Conservation (phyloP, 2,329 filamentous ascomycete species). For the Rhynchosporium graminicola region DNA sequence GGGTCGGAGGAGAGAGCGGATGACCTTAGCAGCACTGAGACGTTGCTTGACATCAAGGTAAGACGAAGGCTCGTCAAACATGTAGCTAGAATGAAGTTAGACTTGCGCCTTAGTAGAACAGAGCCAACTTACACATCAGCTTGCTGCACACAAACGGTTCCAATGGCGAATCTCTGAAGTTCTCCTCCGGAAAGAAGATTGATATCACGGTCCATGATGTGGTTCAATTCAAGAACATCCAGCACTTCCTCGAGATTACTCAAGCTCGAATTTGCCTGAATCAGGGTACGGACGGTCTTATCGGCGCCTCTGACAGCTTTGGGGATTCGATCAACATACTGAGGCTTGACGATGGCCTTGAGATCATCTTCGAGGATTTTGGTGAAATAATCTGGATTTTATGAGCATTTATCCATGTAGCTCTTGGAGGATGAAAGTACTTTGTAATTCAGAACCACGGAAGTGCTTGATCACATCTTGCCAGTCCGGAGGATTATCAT, state of each 20-base stretch:
- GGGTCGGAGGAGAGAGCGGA: conserved; percentile 83
- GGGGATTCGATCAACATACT: conserved; percentile 96
- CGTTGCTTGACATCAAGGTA: conserved; percentile 99
- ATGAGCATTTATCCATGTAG: conserved; percentile 18
- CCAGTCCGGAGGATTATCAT: conserved; percentile 97
- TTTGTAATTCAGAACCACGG: conserved; percentile 95
- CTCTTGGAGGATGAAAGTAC: conserved; percentile 47
- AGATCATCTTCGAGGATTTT: conserved; percentile 96
- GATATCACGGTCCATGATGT: conserved; percentile 91
- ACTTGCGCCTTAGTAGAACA: not conserved
- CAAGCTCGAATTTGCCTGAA: conserved; percentile 74
- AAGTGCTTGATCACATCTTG: conserved; percentile 99
- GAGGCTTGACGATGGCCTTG: conserved; percentile 97
- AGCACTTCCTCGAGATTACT: conserved; percentile 81
- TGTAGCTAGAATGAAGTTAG: conserved; percentile 60
- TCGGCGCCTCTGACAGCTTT: conserved; percentile 82
- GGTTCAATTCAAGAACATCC: conserved; percentile 80
- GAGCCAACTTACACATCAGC: conserved; percentile 71
- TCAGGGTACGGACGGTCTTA: conserved; percentile 76
- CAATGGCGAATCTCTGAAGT: conserved; percentile 96
- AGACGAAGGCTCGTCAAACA: conserved; percentile 99
- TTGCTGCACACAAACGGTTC: conserved; percentile 90
- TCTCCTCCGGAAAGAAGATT: conserved; percentile 92
- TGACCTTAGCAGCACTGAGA: conserved; percentile 87
- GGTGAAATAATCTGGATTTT: conserved; percentile 84